These are phyloP conservation scores for Orbilia ellipsospora DNA, from an alignment of 2,329 filamentous ascomycete species.

Conservation along the genomic window DNA sequence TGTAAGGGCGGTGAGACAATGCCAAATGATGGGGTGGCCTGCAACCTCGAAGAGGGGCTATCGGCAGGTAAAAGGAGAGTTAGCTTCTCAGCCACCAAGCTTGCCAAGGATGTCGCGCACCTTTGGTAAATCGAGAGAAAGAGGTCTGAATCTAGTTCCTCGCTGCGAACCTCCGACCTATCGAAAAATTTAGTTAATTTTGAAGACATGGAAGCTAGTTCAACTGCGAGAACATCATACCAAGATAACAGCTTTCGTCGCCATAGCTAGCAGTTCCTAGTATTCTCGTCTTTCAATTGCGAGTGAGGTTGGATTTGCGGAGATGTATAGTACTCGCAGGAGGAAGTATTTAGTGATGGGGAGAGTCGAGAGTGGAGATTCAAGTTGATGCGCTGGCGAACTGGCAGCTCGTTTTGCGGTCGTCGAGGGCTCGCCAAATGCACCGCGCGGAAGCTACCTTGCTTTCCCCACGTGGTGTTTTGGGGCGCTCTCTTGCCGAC, in stretches of 20 bases:
- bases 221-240: constrained; percentile 66
- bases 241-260: constrained; percentile 94
- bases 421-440: constrained; percentile 26
- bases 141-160: constrained; percentile 92
- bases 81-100: constrained; percentile 5
- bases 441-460: constrained; percentile 36
- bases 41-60: constrained; percentile 98
- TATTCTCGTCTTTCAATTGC: constrained; percentile 26
- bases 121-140: constrained; percentile 96
- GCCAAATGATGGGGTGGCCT: constrained; percentile 97
- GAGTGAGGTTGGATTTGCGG: not conserved
- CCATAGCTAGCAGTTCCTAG: constrained; percentile 26
- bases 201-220: constrained; percentile 54
- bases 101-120: constrained; percentile 65
- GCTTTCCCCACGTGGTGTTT: constrained; percentile 51
- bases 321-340: not conserved
- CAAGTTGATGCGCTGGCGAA: constrained; percentile 40
- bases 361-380: constrained; percentile 1
- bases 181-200: constrained; percentile 57
- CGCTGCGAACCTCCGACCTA: constrained; percentile 94
- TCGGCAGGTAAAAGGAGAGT: constrained; percentile 7
- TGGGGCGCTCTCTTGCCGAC: constrained; percentile 30
- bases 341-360: not conserved
- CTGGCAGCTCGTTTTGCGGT: constrained; percentile 10
- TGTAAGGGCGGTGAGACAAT: constrained; percentile 90